phyloP scores from a whole-genome alignment of 164 flowering plant genomes.

The Tetracentron sinense region DNA sequence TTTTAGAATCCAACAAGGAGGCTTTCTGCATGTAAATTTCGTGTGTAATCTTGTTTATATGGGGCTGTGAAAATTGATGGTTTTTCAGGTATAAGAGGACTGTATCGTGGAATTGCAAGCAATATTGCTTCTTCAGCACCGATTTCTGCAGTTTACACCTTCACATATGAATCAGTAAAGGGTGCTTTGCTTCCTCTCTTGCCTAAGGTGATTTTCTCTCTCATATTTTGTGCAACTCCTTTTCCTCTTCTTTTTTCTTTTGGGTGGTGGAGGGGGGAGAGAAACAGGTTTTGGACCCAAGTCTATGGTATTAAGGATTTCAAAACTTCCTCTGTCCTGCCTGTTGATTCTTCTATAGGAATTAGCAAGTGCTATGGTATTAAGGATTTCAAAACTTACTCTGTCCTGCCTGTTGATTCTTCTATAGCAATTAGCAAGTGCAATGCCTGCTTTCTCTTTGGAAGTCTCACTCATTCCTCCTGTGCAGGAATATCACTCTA shows the following conservation, averaged over 20 bases:
- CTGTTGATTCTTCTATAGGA: too few relatives aligned
- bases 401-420: too few relatives aligned
- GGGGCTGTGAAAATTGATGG: background rate
- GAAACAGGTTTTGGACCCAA: too few relatives aligned
- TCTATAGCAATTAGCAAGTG: background rate
- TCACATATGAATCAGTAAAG: constrained; percentile 90
- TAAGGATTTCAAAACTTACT: too few relatives aligned
- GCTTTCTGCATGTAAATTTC: background rate
- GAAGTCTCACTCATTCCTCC: constrained; percentile 5
- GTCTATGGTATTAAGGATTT: too few relatives aligned
- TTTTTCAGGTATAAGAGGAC: constrained; percentile 70
- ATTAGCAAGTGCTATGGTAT: too few relatives aligned
- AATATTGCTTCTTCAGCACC: constrained; percentile 94
- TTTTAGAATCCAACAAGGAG: background rate
- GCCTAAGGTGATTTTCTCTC: constrained; percentile 55
- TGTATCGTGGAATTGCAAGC: constrained; percentile 91
- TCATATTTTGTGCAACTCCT: background rate
- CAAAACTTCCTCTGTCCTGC: too few relatives aligned
- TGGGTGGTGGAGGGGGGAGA: background rate
- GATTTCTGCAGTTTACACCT: constrained; percentile 91
- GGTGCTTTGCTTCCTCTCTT: constrained; percentile 73
- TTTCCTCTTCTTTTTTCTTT: too few relatives aligned
- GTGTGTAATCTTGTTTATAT: background rate
- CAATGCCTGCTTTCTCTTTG: background rate
- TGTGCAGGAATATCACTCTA: constrained; percentile 71